Conservation (phyloP, 257 asterid genomes). For the Solanum chaucha region DNA sequence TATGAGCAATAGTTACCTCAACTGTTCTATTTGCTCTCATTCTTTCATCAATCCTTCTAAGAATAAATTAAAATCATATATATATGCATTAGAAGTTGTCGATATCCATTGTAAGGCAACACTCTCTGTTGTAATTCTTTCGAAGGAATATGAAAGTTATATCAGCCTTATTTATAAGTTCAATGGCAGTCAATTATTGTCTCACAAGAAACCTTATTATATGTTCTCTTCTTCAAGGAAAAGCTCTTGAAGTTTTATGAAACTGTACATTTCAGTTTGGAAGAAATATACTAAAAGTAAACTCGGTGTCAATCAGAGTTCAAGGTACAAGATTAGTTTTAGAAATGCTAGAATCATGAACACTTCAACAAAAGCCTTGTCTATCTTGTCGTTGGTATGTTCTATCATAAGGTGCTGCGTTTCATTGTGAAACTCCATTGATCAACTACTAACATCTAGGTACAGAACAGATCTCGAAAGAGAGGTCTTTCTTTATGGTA, state of each 20-base stretch:
- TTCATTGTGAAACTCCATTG: background rate
- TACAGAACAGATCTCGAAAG: background rate
- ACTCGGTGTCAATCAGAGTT: background rate
- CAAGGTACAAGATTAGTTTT: background rate
- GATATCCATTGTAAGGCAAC: background rate
- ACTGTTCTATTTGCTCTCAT: background rate
- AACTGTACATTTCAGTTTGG: background rate
- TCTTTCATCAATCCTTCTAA: background rate
- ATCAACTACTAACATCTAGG: background rate
- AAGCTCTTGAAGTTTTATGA: background rate
- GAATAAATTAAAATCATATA: background rate
- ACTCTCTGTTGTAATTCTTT: background rate
- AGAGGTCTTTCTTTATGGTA: background rate
- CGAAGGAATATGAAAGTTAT: background rate
- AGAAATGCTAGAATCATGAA: background rate
- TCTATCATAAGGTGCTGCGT: background rate
- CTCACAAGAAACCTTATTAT: background rate
- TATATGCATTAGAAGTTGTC: background rate
- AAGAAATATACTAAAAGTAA: background rate
- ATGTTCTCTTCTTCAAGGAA: background rate
- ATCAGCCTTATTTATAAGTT: background rate
- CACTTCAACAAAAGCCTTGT: background rate
- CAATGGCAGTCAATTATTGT: background rate
- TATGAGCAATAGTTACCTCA: slow-evolving; percentile 29
- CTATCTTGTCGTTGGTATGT: background rate